Base-by-base conservation (phyloP, 441 rosid species). In the Oxalis stricta region DNA sequence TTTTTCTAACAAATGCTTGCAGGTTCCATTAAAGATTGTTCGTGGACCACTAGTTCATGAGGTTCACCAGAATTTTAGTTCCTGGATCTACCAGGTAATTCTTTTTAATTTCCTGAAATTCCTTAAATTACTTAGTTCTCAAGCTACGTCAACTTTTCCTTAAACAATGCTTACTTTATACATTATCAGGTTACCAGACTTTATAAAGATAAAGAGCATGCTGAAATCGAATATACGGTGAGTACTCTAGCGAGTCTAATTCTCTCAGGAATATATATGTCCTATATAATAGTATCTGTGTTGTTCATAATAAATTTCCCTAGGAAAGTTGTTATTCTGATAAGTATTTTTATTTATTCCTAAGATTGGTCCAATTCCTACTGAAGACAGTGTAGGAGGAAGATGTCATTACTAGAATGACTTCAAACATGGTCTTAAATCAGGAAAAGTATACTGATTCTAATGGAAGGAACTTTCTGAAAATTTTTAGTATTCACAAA, bases 361-460 rank as follows among this genome's bases (percentile, higher is more conserved):
- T 60, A 57, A 73, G 79, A 68, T 73, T 21, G 79, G 79, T 19
- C 79, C 79, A 17, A 63, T 69, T 20, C 79, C 79, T 6, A 26
- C 32, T 10, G 58, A 61, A 38, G 79, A 73, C 52, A 60, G 68
- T 12, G 50, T 52, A 3, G 79, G 75, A 18, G n/a, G 69, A 66
- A 52, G 75, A 73, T 55, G 68, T 73, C 55, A 71, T 58, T 22
- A 46, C 75, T 34, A 53, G 47, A 55, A 51, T 69, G 45, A 55
- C 68, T 12, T 48, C 79, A 26, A 24, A 44, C 46, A 48, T 69
- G 59, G 41, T 39, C 29, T 66, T 49, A 52, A 60, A 66, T 30
- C 69, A 69, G 58, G 66, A 54, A 43, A 69, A 66, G 51, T 73
- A 65, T 23, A 63, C 79, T n/a, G 79, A 69, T 50, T 69, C 79